Evolutionary conservation across 106 monocot genomes (phyloP).

Genomic region (Allium cepa): DNA sequence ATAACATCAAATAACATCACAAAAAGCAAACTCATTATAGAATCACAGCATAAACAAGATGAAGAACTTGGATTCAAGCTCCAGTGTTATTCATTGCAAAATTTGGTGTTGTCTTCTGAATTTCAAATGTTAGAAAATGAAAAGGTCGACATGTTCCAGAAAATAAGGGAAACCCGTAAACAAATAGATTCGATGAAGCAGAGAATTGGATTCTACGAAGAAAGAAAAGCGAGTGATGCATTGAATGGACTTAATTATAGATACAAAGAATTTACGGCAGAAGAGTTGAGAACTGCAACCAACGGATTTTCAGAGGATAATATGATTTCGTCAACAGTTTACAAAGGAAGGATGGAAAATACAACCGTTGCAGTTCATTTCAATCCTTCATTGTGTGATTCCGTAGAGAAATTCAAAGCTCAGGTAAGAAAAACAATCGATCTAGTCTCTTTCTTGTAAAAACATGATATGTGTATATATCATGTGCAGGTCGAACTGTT

Average conservation of each 20-base stretch:
- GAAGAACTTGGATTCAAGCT: background rate
- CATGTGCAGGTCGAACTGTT: conserved; percentile 2
- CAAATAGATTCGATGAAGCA: background rate
- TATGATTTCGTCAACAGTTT: conserved; percentile 2
- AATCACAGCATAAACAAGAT: background rate
- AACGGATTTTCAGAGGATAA: background rate
- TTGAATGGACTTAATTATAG: background rate
- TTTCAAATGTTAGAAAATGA: background rate
- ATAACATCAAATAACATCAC: background rate
- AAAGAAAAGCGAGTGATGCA: background rate
- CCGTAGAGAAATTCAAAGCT: background rate
- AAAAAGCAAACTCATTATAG: background rate
- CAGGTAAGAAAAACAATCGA: background rate
- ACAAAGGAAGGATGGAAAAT: background rate
- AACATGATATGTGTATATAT: background rate
- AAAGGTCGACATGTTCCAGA: background rate
- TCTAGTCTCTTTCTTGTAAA: background rate
- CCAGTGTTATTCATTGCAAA: background rate
- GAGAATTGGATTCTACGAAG: background rate
- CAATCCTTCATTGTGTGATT: background rate
- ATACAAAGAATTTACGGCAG: conserved; percentile 1
- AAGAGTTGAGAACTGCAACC: conserved; percentile 3
- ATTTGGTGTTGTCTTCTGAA: background rate
- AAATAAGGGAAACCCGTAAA: background rate
- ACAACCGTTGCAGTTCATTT: background rate